Evolutionary conservation across 2,329 filamentous ascomycete species (phyloP).

Genomic region (Aspergillus awamori): DNA sequence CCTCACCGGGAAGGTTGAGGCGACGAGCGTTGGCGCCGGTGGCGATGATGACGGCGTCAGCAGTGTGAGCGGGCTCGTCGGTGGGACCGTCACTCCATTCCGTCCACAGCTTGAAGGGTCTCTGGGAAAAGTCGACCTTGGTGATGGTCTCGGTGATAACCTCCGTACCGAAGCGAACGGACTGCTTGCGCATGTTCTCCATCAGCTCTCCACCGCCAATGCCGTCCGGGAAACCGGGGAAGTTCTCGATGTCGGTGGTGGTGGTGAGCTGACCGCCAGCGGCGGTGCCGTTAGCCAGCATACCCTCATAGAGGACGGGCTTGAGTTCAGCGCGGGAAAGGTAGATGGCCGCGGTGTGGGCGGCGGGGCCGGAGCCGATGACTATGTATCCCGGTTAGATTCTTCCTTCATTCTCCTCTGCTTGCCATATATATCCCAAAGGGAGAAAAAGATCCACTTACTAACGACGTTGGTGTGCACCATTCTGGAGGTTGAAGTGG

Average conservation of each 20-base stretch:
- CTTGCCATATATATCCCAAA: too few relatives aligned
- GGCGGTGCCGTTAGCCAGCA: conserved; percentile 95
- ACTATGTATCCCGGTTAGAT: conserved; percentile 48
- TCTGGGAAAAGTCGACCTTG: conserved; percentile 78
- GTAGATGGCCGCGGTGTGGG: conserved; percentile 96
- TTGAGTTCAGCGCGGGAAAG: conserved; percentile 91
- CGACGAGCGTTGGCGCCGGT: conserved; percentile 91
- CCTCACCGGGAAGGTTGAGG: conserved; percentile 81
- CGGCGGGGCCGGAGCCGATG: conserved; percentile 92
- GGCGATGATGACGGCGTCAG: conserved; percentile 89
- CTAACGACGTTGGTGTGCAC: conserved; percentile 95
- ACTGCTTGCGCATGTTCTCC: conserved; percentile 94
- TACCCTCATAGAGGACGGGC: conserved; percentile 95
- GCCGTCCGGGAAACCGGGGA: conserved; percentile 86
- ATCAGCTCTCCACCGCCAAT: conserved; percentile 88
- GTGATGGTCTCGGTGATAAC: conserved; percentile 92
- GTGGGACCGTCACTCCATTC: conserved; percentile 78
- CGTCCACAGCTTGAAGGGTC: conserved; percentile 91
- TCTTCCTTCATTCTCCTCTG: background rate
- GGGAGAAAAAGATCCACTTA: conserved; percentile 51
- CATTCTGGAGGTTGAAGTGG: conserved; percentile 51
- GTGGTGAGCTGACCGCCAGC: conserved; percentile 97
- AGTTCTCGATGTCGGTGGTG: conserved; percentile 98
- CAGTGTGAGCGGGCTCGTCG: conserved; percentile 74
- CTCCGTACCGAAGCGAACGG: conserved; percentile 85